A percentile compares a stretch with the other conserved stretches of the same genome.
These are phyloP conservation scores for Podospora comata DNA, from an alignment of 495 filamentous ascomycete genomes.

Conservation along the genomic window DNA sequence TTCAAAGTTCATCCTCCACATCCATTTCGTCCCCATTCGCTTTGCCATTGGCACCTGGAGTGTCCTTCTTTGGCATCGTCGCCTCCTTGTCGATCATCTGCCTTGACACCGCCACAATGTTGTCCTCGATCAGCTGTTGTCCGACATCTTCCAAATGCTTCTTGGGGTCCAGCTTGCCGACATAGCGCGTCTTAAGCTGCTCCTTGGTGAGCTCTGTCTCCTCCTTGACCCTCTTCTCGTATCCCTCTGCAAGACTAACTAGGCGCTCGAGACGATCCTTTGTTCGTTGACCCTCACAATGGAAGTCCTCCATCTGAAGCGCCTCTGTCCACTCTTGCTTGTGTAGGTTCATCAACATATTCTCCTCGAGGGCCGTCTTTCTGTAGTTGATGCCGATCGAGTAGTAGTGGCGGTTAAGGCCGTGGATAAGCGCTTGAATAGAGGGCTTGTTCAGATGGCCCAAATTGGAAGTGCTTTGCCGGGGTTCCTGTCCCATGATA, in stretches of 20 bases:
- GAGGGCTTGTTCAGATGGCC: slow-evolving; percentile 98
- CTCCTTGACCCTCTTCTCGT: slow-evolving; percentile 98
- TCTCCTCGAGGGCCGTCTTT: slow-evolving; percentile 96
- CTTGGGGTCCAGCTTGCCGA: slow-evolving; percentile 98
- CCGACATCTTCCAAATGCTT: slow-evolving; percentile 97
- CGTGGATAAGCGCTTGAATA: slow-evolving; percentile 98
- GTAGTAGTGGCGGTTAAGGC: slow-evolving; percentile 97
- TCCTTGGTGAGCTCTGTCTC: slow-evolving; percentile 96
- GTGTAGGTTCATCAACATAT: slow-evolving; percentile 99
- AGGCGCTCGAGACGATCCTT: slow-evolving; percentile 81
- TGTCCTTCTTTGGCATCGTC: slow-evolving; percentile 57
- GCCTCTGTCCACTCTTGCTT: slow-evolving; percentile 99
- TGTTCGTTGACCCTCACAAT: slow-evolving; percentile 75
- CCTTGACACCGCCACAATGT: slow-evolving; percentile 91
- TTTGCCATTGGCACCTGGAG: slow-evolving; percentile 46
- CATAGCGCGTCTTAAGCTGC: slow-evolving; percentile 96
- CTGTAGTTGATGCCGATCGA: slow-evolving; percentile 97
- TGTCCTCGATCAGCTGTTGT: slow-evolving; percentile 95
- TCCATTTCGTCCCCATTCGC: slow-evolving; percentile 57
- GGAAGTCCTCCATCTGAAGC: slow-evolving; percentile 94
- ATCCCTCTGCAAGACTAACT: slow-evolving; percentile 86
- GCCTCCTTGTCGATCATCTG: slow-evolving; percentile 99
- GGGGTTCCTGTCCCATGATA: slow-evolving; percentile 97
- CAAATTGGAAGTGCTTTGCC: slow-evolving; percentile 95
- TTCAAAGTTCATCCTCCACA: slow-evolving; percentile 47